These are phyloP conservation scores for Darksidea phi DNA, from an alignment of 495 filamentous ascomycete species.

Conservation along the genomic window DNA sequence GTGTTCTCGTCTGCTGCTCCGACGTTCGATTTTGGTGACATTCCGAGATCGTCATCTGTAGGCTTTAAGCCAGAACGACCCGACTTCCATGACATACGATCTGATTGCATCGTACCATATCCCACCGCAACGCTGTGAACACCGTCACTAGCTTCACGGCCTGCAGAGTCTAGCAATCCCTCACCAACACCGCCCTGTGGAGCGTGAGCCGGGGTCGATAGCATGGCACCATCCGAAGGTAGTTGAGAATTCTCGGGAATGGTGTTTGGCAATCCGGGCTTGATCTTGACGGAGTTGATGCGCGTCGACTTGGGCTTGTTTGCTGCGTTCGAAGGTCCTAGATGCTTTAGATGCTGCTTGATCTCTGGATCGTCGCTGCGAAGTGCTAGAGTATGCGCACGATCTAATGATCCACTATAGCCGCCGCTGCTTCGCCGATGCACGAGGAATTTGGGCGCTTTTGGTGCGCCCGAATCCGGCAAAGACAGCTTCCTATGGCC, in stretches of 20 bases:
- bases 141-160: slow-evolving; percentile 64
- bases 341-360: slow-evolving; percentile 78
- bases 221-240: slow-evolving; percentile 3
- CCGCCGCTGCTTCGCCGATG: slow-evolving; percentile 41
- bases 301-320: slow-evolving; percentile 77
- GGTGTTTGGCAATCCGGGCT: slow-evolving; percentile 52
- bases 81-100: slow-evolving; percentile 34
- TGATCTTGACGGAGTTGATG: slow-evolving; percentile 90
- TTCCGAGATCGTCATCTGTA: slow-evolving; percentile 3
- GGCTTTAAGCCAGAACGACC: not conserved
- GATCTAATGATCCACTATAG: slow-evolving; percentile 27
- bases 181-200: slow-evolving; percentile 54
- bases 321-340: slow-evolving; percentile 90
- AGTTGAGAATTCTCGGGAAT: slow-evolving; percentile 19
- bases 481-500: slow-evolving; percentile 17
- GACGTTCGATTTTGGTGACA: slow-evolving; percentile 20
- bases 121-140: slow-evolving; percentile 63
- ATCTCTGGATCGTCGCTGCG: slow-evolving; percentile 59
- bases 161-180: slow-evolving; percentile 52
- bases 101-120: slow-evolving; percentile 58
- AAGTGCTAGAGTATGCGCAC: slow-evolving; percentile 26
- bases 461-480: slow-evolving; percentile 9
- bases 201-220: slow-evolving; percentile 24
- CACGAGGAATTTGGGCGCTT: slow-evolving; percentile 51
- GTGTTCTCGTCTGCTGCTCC: slow-evolving; percentile 4